Evolutionary conservation across 176 grass and related monocot genomes (phyloP), one percentile per base, ranked within the genome.

Genomic region (Zoysia japonica): DNA sequence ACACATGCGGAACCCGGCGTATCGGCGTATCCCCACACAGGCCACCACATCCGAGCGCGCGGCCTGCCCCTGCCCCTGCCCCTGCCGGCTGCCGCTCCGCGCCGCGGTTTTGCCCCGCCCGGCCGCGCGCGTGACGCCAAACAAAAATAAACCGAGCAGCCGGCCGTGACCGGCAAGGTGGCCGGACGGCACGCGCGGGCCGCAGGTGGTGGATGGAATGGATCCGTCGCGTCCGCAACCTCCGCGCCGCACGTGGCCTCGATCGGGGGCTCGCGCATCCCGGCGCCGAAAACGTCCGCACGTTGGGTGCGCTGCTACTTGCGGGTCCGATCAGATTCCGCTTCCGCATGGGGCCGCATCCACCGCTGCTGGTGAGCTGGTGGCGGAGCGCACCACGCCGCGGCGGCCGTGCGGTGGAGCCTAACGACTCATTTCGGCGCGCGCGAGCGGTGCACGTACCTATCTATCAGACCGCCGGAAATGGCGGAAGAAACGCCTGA

Each of bases 231-330:
- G 47, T 2, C 77, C 63, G 49, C 64, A 16, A 35, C 38, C 17
- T 55, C 65, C 64, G 65, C 64, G 38, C 45, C 35, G 67, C 86
- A 80, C 79, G 71, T 88, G 78, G 65, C 83, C 14, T 78, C 37
- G 76, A 78, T 65, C 77, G 72, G 39, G 51, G 66, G 43, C 3
- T 43, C 9, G 57, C 57, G 49, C 1, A 55, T 76, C 86, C 20
- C 85, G 73, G 67, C 79, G 57, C 28, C 28, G 28, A 28, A 28
- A 28, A 28, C 28, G 28, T 28, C 28, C 28, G 28, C 28, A 28
- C 56, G 46, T 14, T 55, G 15, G 41, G 48, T 3, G 5, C 67
- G 36, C 28, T 5, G 75, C 71, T 55, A 81, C 71, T 61, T 76
- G 28, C 28, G 65, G 15, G 42, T 56, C n/a, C 6, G 60, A 43